Conservation (phyloP, 192 early-diverging fungal species). For the Linnemannia elongata region DNA sequence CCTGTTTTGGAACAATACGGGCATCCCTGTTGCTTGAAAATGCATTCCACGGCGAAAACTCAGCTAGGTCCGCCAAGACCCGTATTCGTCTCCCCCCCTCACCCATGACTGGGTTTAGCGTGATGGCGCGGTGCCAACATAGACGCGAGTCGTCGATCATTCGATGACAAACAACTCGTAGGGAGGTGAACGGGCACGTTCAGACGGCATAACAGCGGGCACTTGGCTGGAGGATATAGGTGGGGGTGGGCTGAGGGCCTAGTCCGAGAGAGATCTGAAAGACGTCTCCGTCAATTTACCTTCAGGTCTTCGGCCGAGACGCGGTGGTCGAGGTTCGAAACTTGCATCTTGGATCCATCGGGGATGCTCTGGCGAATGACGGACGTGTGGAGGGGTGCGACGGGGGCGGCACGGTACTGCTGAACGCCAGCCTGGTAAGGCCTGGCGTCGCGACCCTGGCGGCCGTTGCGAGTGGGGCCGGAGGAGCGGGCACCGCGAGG, state of each 20-base stretch:
- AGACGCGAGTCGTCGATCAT: slow-evolving; percentile 4
- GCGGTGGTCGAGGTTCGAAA: slow-evolving; percentile 69
- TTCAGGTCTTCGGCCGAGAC: slow-evolving; percentile 67
- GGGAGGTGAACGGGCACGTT: not conserved
- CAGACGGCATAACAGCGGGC: not conserved
- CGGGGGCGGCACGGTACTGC: slow-evolving; percentile 32
- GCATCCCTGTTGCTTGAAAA: not conserved
- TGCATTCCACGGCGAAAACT: not conserved
- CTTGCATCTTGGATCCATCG: slow-evolving; percentile 67
- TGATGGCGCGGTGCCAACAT: not conserved
- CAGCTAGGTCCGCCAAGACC: not conserved
- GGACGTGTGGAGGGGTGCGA: slow-evolving; percentile 39
- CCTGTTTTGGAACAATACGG: not conserved
- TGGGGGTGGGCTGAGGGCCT: not conserved
- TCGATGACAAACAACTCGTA: slow-evolving; percentile 1
- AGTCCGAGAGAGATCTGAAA: slow-evolving; percentile 13
- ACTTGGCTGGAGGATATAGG: not conserved
- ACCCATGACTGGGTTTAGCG: not conserved
- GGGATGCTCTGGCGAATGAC: slow-evolving; percentile 48
- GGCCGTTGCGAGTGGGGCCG: slow-evolving; percentile 55
- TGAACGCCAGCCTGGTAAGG: slow-evolving; percentile 45
- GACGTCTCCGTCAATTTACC: slow-evolving; percentile 55
- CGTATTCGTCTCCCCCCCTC: not conserved
- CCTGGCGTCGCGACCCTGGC: slow-evolving; percentile 48
- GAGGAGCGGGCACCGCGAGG: slow-evolving; percentile 34